Conservation (phyloP, 1,284 basidiomycete species). For the Cystobasidiaceae sp. region DNA sequence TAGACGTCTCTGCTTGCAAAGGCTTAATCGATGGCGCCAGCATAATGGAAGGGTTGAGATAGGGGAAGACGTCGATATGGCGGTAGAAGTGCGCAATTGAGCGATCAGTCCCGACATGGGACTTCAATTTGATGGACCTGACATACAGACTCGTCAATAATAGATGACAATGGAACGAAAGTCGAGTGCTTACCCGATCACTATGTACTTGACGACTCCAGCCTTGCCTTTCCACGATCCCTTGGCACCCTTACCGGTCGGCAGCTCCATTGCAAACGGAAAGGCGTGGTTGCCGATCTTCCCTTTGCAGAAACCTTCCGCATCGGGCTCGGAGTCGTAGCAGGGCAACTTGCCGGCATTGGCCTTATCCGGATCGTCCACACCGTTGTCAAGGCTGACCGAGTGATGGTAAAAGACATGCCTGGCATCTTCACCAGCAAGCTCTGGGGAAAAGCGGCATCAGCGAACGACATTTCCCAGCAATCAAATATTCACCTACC, state of each 20-base stretch:
- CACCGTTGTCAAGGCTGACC: constrained; percentile 53
- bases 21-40: constrained; percentile 62
- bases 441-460: constrained; percentile 44
- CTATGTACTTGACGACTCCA: constrained; percentile 72
- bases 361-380: constrained; percentile 35
- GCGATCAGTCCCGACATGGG: constrained; percentile 55
- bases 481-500: constrained; percentile 46
- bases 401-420: constrained; percentile 82
- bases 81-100: constrained; percentile 92
- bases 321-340: constrained; percentile 54
- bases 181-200: constrained; percentile 65
- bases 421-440: constrained; percentile 58
- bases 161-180: no score
- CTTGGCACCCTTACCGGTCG: constrained; percentile 64
- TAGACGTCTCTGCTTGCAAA: constrained; percentile 58
- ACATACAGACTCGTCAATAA: no score
- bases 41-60: constrained; percentile 61
- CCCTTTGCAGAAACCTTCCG: constrained; percentile 62
- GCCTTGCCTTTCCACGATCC: constrained; percentile 60
- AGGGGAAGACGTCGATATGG: constrained; percentile 74
- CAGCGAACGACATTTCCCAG: neutral
- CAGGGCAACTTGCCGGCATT: constrained; percentile 51
- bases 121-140: constrained; percentile 73
- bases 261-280: constrained; percentile 73
- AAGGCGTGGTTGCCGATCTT: constrained; percentile 61